Evolutionary conservation across 352 stramenopile species (phyloP).

Genomic region (Stramenopiles sp.): DNA sequence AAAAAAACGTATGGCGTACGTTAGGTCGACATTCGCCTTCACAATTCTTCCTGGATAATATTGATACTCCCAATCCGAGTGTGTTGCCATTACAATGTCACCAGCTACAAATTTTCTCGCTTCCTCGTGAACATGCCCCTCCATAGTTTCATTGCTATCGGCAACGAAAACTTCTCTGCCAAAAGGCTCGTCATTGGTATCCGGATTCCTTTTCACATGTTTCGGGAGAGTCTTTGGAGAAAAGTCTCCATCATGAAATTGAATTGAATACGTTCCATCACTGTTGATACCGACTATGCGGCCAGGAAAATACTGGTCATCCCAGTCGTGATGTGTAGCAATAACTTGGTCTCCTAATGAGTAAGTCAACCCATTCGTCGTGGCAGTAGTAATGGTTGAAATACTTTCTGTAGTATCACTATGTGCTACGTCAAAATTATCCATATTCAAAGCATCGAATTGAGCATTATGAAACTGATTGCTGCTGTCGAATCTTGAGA

Average conservation of each 20-base stretch:
- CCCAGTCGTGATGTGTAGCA: not conserved
- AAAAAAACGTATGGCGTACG: not conserved
- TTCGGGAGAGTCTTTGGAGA: not conserved
- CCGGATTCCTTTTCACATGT: not conserved
- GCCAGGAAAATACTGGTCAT: not conserved
- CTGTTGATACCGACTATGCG: not conserved
- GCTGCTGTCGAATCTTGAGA: no score
- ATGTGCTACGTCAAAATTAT: not conserved
- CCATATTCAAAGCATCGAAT: not conserved
- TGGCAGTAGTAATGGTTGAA: not conserved
- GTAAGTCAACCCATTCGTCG: not conserved
- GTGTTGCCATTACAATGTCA: not conserved
- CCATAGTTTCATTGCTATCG: not conserved
- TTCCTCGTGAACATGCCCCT: not conserved
- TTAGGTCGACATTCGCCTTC: not conserved
- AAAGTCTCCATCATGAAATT: not conserved
- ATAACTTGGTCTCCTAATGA: not conserved
- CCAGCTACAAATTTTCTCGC: not conserved
- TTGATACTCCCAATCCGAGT: not conserved
- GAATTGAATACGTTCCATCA: not conserved
- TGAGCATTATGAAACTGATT: not conserved
- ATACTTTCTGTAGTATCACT: not conserved
- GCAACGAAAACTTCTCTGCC: not conserved
- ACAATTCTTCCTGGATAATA: not conserved
- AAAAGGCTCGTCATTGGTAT: not conserved